Evolutionary conservation across 2,329 filamentous ascomycete genomes (phyloP), one percentile per base, ranked within the genome.

Genomic region (Monilinia fructicola): DNA sequence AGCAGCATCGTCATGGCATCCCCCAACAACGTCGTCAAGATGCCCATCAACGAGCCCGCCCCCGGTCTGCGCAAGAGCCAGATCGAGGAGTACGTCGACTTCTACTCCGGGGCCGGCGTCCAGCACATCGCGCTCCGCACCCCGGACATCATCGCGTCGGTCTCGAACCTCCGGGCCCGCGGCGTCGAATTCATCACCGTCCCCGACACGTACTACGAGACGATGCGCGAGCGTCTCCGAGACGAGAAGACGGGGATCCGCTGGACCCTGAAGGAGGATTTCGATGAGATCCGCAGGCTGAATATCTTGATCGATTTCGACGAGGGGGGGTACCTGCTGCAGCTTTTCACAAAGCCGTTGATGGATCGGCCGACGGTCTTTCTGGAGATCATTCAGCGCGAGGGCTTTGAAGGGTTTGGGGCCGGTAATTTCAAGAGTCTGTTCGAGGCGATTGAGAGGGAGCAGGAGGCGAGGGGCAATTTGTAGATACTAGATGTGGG

Each of bases 41-140:
- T 97, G 93, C 94, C 94, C 74, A 96, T 98, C 85, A 97, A 97
- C 82, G 93, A 97, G 81, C 94, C 94, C 1, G 94, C 94, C 0
- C 82, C 86, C 1, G 94, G 93, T 67, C 95, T 95, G 81, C 94
- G 92, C 80, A 91, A 92, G 78, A 92, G 88, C 14, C 94, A 98
- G 80, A 97, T 98, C 73, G 93, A 97, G 78, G 94, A 97, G 81
- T 93, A 90, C 76, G 88, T 97, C 71, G 84, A 91, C 77, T 97
- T 95, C 83, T 96, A 97, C 81, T 87, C 89, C 61, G 94, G 94
- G 0, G 82, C 93, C 0, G 94, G 94, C 56, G 92, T 97, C 0
- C 94, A 97, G 81, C 94, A 97, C 80, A 95, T 97, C 71, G 94
- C 93, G 16, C 86, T 97, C 23, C 87, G 90, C 23, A 97, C 93